Percentiles rank a stretch among this genome's conserved stretches.
These are phyloP conservation scores for Nemania sp. DNA, from an alignment of 2,329 filamentous ascomycete genomes.

Conservation along the genomic window DNA sequence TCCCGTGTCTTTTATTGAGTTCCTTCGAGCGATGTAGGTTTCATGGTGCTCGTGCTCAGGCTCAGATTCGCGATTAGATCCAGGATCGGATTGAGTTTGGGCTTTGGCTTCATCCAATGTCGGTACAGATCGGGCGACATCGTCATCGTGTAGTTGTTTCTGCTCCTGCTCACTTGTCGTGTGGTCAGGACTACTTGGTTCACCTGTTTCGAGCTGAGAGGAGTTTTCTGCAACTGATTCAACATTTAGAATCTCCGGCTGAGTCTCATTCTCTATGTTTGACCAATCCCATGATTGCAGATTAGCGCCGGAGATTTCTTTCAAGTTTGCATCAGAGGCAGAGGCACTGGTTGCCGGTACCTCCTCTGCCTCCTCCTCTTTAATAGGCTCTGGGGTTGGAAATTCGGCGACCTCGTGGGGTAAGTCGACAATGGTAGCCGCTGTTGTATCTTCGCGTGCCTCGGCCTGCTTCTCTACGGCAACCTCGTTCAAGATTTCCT, in stretches of 20 bases:
- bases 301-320: conserved; percentile 3
- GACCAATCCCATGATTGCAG: conserved; percentile 29
- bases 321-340: conserved; percentile 15
- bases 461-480: not conserved
- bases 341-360: conserved; percentile 5
- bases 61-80: conserved; percentile 25
- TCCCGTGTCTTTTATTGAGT: conserved; percentile 46
- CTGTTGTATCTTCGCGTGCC: not conserved
- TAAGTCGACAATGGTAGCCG: conserved; percentile 7
- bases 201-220: not conserved
- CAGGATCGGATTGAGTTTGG: conserved; percentile 2
- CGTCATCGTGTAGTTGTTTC: conserved; percentile 13
- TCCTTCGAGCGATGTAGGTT: conserved; percentile 37
- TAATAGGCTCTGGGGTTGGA: conserved; percentile 41
- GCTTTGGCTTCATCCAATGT: conserved; percentile 19
- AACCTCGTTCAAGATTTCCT: not conserved
- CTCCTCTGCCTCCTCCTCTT: conserved; percentile 34
- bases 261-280: conserved; percentile 25
- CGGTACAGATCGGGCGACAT: conserved; percentile 10
- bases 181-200: conserved; percentile 2
- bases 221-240: conserved; percentile 12
- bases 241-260: conserved; percentile 11
- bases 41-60: conserved; percentile 17
- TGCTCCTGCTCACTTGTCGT: not conserved
- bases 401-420: conserved; percentile 27